Base-by-base conservation (phyloP, 2,329 filamentous ascomycete species). In the Phyllosticta citribraziliensis region DNA sequence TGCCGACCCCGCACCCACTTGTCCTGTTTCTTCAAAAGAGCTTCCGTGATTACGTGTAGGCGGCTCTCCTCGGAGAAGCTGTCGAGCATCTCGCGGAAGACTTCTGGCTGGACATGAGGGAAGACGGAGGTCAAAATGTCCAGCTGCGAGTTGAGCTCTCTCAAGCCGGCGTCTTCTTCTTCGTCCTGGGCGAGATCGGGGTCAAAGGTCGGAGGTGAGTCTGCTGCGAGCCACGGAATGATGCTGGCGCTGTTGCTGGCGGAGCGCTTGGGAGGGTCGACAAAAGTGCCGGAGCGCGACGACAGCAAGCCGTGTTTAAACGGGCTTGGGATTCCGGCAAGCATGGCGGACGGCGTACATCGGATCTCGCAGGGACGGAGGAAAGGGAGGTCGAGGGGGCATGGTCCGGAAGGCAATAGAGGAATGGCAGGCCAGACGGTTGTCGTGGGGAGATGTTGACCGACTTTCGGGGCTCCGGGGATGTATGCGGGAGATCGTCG, bases 41-140 rank as follows among this genome's bases (percentile, higher is more conserved):
- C 82, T 70, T 94, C 89, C 12, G 89, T 89, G 27, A 92, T 86
- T 56, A 94, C 80, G 52, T 89, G 86, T 24, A 93, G 75, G 65
- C 88, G 80, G 64, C 88, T 93, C 72, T 92, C 88, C 67, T 86
- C 84, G 67, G 87, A 87, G 70, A 92, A 88, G 68, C 80, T 88
- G 50, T 80, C 76, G 56, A 94, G 83, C 82, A 94, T 88, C 76
- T 93, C 89, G 53, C 89, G 84, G 70, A 94, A 90, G 19, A 92
- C 89, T 66, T 92, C 88, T 63, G 89, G 80, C 72, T 91, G 87
- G n/a, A 92, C 79, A 72, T 92, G 84, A 27, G 89, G 89, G 66
- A 94, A 94, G 9, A 92, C 80, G 55, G 84, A 84, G 22, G 85
- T 83, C 52, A 94, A 81, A 12, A 81, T 84, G 63, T 83, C 82